Base-by-base conservation (phyloP, 2,329 filamentous ascomycete species). In the Sclerotinia trifoliorum region DNA sequence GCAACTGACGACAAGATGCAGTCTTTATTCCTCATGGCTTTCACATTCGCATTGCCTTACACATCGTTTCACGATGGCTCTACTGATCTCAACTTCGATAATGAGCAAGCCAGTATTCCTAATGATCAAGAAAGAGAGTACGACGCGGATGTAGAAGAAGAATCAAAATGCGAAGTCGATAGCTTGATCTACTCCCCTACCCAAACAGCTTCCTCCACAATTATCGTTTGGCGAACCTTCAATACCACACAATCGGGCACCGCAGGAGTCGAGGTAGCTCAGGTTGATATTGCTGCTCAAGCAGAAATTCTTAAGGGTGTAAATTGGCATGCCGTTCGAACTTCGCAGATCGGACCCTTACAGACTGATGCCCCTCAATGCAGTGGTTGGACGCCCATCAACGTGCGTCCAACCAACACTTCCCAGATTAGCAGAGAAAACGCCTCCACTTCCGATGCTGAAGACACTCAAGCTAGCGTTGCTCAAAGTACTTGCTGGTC, bases 21-120 rank as follows among this genome's bases (percentile, higher is more conserved):
- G 60, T 63, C 60, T 26, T 63, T 52, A 21, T 51, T 63, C n/a
- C 46, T 51, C 29, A 63, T 63, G 60, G 46, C 60, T 19, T 42
- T 13, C n/a, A 63, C 46, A 39, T 51, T 39, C 29, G 29, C 46
- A 11, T 63, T 26, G 29, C 60, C 46, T 42, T 42, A 7, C 46
- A 63, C 32, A 52, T 21, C 32, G 15, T 5, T 42, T 48, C 26
- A 32, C 15, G n/a, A 7, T 39, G 46, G 46, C 15, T 32, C n/a
- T 42, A 39, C n/a, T 13, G 17, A 51, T 1, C 24, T 39, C 46
- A 17, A 51, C 24, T 39, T 35, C 46, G 5, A 51, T 39, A 13
- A 63, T 51, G 29, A 63, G n/a, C 60, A 51, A 63, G 29, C 10
- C 15, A 5, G 26, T 0, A 4, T 49, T 32, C 24, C 54, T 5